A percentile compares a stretch with the other conserved stretches of the same genome.
phyloP scores from a whole-genome alignment of 352 stramenopile species.

The Globisporangium ultimum region DNA sequence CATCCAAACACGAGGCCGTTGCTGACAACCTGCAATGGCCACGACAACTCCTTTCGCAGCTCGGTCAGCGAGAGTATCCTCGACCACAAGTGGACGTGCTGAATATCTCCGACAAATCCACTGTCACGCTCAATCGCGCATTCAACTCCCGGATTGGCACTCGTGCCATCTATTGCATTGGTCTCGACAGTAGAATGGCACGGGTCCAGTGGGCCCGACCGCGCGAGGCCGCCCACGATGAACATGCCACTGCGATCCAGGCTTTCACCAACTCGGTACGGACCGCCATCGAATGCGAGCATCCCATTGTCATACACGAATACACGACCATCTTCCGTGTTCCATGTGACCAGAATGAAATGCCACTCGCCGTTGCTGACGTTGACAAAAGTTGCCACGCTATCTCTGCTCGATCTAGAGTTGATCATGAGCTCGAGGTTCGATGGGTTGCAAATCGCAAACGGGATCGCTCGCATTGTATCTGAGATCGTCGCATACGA shows the following conservation, averaged over 20 bases:
- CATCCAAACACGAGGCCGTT: conserved; percentile 62
- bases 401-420: conserved; percentile 20
- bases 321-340: conserved; percentile 46
- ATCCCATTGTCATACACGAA: conserved; percentile 66
- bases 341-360: conserved; percentile 60
- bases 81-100: conserved; percentile 66
- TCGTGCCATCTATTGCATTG: not conserved
- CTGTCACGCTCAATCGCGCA: conserved; percentile 24
- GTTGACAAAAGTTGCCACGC: conserved; percentile 53
- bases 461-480: conserved; percentile 15
- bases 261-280: conserved; percentile 36
- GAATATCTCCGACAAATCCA: conserved; percentile 39
- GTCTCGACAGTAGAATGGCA: not conserved
- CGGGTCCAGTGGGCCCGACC: conserved; percentile 6
- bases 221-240: conserved; percentile 42
- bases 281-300: conserved; percentile 60
- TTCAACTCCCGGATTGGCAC: conserved; percentile 8
- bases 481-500: conserved; percentile 33
- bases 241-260: conserved; percentile 33
- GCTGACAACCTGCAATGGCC: conserved; percentile 44
- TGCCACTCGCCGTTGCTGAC: conserved; percentile 70
- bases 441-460: conserved; percentile 59
- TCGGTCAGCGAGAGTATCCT: conserved; percentile 40
- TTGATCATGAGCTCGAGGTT: conserved; percentile 56
- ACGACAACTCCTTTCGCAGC: conserved; percentile 48